Evolutionary conservation across 257 asterid species (phyloP).

Genomic region (Solanum verrucosum): DNA sequence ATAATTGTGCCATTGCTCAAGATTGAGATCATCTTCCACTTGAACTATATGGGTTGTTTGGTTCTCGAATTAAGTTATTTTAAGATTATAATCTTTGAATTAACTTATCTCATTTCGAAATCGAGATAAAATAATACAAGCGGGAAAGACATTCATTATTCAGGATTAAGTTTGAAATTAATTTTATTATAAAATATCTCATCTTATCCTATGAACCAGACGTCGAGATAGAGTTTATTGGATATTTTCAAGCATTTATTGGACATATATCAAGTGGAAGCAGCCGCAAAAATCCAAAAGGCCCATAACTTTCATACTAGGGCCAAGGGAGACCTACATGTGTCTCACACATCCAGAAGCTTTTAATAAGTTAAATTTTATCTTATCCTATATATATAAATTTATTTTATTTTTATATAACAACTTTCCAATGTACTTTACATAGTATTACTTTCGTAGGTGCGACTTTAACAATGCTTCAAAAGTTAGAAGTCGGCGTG

Average conservation of each 20-base stretch:
- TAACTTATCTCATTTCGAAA: background rate
- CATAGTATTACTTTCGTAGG: background rate
- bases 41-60: background rate
- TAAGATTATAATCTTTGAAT: background rate
- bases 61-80: background rate
- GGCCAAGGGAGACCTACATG: background rate
- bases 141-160: background rate
- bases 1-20: background rate
- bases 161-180: background rate
- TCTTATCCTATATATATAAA: background rate
- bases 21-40: background rate
- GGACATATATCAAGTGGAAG: background rate
- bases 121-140: background rate
- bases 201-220: background rate
- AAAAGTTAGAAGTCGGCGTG: fast-evolving
- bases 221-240: background rate
- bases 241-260: background rate
- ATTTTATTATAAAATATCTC: background rate
- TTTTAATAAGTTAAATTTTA: background rate
- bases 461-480: background rate
- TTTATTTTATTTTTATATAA: background rate
- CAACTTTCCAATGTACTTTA: background rate
- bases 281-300: background rate
- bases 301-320: background rate
- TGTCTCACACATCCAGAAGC: background rate